Base-by-base conservation (phyloP, 225 moss, liverwort and hornwort genomes). In the Physcomitrellopsis africana region DNA sequence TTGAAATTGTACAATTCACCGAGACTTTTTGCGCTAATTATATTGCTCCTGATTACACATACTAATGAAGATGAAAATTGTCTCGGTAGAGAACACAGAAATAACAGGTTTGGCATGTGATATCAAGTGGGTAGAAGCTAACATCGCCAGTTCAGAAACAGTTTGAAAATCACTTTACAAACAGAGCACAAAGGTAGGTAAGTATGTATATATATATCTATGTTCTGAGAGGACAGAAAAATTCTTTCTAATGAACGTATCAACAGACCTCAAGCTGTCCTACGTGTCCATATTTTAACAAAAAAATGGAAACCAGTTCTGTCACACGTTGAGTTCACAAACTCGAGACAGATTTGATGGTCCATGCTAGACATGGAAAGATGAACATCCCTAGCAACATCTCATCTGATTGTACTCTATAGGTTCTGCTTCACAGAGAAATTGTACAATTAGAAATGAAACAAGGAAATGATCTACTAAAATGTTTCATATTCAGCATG, bases 391-490 rank as follows among this genome's bases (percentile, higher is more conserved):
- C 51, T 63, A 11, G 68, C 48, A 16, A 58, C 23, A 41, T 62
- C 43, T 12, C 55, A 49, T 56, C 51, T 60, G 26, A 37, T 70
- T 18, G 70, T 29, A 51, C 51, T 5, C 63, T 22, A 49, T 14
- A 53, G 47, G 37, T 72, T 62, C 67, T 49, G 70, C 75, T 75
- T 63, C 15, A 19, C 51, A 51, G n/a, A 32, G 16, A 51, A 77
- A 26, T 72, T 76, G 80, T 80, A 73, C 69, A 80, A 72, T 19
- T 12, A 65, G 69, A 64, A 67, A 60, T 66, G 16, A 60, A 79
- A 43, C 70, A 18, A 71, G 57, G 32, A 57, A 46, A 69, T 29
- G 49, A 42, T 48, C 32, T 59, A 23, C 58, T 53, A 60, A 65
- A 72, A 44, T 48, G 32, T 37, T 51, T 24, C 27, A 43, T 42